These are phyloP conservation scores for Penicillium fuscoglaucum DNA, from an alignment of 2,329 filamentous ascomycete genomes.

Conservation along the genomic window DNA sequence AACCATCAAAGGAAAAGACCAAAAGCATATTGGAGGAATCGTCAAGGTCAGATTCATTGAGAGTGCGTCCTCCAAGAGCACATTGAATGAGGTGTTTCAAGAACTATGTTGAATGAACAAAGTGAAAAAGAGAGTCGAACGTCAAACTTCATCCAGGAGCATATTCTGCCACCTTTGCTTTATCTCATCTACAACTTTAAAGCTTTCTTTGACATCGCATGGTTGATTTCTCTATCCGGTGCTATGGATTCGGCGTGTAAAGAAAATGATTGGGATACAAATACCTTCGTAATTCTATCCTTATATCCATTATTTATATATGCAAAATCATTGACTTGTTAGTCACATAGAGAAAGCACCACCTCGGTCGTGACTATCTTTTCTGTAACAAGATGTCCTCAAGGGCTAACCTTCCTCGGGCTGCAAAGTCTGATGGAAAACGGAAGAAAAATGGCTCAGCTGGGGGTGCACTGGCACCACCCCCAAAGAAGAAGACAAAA, in stretches of 20 bases:
- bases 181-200: neutral
- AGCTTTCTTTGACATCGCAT: neutral
- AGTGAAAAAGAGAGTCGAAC: neutral
- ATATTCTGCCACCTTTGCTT: neutral
- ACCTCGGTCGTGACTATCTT: neutral
- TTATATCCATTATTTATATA: neutral
- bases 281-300: neutral
- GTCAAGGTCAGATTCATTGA: neutral
- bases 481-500: neutral
- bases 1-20: neutral
- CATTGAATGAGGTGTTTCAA: neutral
- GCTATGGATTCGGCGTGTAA: neutral
- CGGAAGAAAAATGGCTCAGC: neutral
- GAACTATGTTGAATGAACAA: neutral
- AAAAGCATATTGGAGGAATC: neutral
- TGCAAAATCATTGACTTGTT: neutral
- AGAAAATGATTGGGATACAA: neutral
- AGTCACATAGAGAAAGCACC: neutral
- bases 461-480: neutral
- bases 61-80: neutral
- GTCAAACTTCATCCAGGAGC: neutral
- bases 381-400: neutral
- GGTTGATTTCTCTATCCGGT: neutral
- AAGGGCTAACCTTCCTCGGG: neutral
- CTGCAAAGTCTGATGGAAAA: neutral